Evolutionary conservation across 2,329 filamentous ascomycete species (phyloP), one percentile per base, ranked within the genome.

Genomic region (Elsinoe batatas): DNA sequence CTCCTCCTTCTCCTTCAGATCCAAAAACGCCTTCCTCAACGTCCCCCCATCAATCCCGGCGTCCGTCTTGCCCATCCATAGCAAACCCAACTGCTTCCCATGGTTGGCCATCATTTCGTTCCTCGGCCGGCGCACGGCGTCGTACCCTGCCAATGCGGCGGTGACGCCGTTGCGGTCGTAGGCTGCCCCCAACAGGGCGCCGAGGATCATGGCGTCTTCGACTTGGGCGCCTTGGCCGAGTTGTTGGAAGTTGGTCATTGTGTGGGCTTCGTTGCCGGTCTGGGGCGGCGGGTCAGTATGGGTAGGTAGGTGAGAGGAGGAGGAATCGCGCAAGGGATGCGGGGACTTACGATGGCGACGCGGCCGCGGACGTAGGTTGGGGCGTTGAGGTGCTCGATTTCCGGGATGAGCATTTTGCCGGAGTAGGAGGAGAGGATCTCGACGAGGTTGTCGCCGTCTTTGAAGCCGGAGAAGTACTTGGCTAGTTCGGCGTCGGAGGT

Each of bases 201-300:
- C 54, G 8, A 56, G 46, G 32, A 56, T 51, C 54, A 56, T 56
- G 36, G 54, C 54, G 40, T 56, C 54, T 43, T 56, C 54, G 20
- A 56, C 44, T 30, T 56, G 44, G 3, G 47, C 44, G 36, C 54
- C 54, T n/a, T 49, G 54, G 13, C 54, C 54, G 40, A 56, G 54
- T 36, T 56, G 54, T 17, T 56, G 54, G 35, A 51, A 56, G 54
- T 56, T 56, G 36, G 54, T 56, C 54, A 56, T 56, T 15, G 54
- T 56, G 36, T 56, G 54, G 47, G 54, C 54, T 20, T 49, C 54
- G 49, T 56, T 56, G 36, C 54, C 54, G 32, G 54, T 44, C 54
- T 51, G 20, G n/a, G 12, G 15, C 3, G 46, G 15, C n/a, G 15
- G 2, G 18, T 47, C 15, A 47, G 43, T 22, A 10, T 17, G 10